Percentiles rank a stretch among this genome's conserved stretches.
phyloP scores from a whole-genome alignment of 2,329 filamentous ascomycete genomes.

The Trichoderma hamatum region DNA sequence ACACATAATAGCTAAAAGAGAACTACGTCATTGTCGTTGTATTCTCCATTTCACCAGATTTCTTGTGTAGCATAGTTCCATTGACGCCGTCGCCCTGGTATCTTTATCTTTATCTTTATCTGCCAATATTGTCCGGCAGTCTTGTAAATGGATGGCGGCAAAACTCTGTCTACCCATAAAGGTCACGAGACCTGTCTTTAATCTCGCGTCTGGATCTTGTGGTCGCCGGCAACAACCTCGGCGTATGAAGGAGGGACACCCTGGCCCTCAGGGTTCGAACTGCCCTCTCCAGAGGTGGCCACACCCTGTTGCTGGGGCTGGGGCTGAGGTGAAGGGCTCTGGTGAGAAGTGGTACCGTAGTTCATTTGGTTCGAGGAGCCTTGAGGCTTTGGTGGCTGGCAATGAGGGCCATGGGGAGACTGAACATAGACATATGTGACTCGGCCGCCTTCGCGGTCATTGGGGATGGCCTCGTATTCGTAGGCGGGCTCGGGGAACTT shows the following conservation, averaged over 20 bases:
- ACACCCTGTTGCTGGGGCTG: conserved; percentile 39
- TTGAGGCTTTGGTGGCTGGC: conserved; percentile 39
- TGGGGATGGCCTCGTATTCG: conserved; percentile 67
- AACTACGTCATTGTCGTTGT: not conserved
- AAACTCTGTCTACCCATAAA: not conserved
- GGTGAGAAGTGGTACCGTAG: conserved; percentile 47
- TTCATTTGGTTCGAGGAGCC: conserved; percentile 40
- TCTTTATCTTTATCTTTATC: not conserved
- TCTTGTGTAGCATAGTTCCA: not conserved
- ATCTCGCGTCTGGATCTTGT: conserved; percentile 74
- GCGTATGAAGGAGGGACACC: conserved; percentile 79
- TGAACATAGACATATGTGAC: conserved; percentile 81
- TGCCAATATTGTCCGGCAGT: not conserved
- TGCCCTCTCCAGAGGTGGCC: conserved; percentile 46
- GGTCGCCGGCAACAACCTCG: conserved; percentile 84
- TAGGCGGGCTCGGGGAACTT: conserved; percentile 77
- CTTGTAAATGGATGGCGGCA: not conserved
- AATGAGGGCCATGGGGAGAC: conserved; percentile 43
- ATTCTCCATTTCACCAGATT: not conserved
- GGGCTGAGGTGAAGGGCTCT: not conserved
- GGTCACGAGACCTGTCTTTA: conserved; percentile 28
- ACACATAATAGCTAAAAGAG: conserved; percentile 2
- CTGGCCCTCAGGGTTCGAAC: conserved; percentile 40
- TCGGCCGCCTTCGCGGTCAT: conserved; percentile 52
- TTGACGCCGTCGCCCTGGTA: not conserved